Percentiles rank a stretch among this genome's conserved stretches.
These are phyloP conservation scores for Aspergillus funiculosus DNA, from an alignment of 495 filamentous ascomycete species.

Conservation along the genomic window DNA sequence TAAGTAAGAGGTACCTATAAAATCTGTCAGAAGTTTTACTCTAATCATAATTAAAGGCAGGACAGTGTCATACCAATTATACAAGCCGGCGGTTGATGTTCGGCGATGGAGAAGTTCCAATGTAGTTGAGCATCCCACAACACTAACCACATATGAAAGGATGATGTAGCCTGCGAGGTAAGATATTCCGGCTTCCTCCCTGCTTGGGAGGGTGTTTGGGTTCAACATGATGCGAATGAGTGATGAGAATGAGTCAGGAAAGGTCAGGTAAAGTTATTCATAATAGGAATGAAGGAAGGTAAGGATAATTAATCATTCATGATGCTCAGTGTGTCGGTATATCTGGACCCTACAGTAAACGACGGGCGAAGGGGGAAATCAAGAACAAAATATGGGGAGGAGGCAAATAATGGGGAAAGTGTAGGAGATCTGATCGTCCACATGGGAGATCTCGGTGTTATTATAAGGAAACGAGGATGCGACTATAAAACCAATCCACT, in stretches of 20 bases:
- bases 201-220: constrained; percentile 6
- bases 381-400: no score
- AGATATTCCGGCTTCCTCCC: constrained; percentile 21
- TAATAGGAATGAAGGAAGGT: no score
- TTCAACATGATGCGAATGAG: constrained; percentile 23
- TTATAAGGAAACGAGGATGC: constrained; percentile 3
- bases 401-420: neutral
- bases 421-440: constrained; percentile 4
- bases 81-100: constrained; percentile 58
- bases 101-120: constrained; percentile 76
- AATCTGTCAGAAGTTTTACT: neutral
- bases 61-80: constrained; percentile 55
- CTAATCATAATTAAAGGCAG: neutral
- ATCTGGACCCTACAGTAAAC: neutral
- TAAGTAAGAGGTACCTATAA: constrained; percentile 63
- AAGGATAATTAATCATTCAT: neutral
- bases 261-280: neutral
- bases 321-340: constrained; percentile 1
- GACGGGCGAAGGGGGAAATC: neutral
- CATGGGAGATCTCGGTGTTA: constrained; percentile 1
- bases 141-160: constrained; percentile 72
- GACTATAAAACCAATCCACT: constrained; percentile 11
- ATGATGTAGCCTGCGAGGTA: constrained; percentile 61
- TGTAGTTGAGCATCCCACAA: constrained; percentile 69
- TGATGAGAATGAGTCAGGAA: neutral